Percentiles rank a stretch among this genome's conserved stretches.
phyloP scores from a whole-genome alignment of 768 basidiomycete genomes.

The Russula sp. region DNA sequence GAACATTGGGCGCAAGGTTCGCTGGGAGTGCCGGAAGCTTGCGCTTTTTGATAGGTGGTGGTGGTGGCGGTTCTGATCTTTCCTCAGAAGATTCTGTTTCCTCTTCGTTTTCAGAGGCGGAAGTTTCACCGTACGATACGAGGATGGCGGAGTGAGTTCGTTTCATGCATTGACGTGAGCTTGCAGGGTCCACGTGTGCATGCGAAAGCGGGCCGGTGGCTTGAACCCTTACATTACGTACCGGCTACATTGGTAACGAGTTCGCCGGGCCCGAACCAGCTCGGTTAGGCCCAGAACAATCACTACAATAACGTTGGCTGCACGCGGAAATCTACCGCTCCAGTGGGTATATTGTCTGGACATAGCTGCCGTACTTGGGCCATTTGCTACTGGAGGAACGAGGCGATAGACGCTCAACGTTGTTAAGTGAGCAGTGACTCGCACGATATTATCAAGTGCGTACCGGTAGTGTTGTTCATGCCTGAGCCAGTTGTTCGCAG shows the following conservation, averaged over 20 bases:
- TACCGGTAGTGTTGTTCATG: background rate
- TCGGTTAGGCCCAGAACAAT: too few species aligned
- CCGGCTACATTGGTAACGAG: background rate
- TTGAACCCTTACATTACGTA: too few species aligned
- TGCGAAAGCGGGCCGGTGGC: background rate
- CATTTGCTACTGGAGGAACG: background rate
- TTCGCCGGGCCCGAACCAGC: too few species aligned
- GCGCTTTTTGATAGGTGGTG: slow-evolving; percentile 23
- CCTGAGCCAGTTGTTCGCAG: background rate
- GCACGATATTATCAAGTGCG: background rate
- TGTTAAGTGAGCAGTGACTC: background rate
- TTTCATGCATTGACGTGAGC: slow-evolving; percentile 8
- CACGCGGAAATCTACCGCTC: too few species aligned
- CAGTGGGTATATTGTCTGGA: background rate
- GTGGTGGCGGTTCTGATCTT: background rate
- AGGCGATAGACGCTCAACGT: background rate
- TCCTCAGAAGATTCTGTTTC: background rate
- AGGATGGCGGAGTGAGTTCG: slow-evolving; percentile 5
- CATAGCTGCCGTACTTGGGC: background rate
- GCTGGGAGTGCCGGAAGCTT: slow-evolving; percentile 56
- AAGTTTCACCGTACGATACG: slow-evolving; percentile 14
- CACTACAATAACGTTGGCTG: too few species aligned
- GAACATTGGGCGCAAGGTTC: slow-evolving; percentile 39
- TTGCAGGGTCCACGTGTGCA: too few species aligned
- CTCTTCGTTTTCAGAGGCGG: background rate